These are phyloP conservation scores for Kodamaea plutei DNA, from an alignment of 1,139 yeast species.

Conservation along the genomic window DNA sequence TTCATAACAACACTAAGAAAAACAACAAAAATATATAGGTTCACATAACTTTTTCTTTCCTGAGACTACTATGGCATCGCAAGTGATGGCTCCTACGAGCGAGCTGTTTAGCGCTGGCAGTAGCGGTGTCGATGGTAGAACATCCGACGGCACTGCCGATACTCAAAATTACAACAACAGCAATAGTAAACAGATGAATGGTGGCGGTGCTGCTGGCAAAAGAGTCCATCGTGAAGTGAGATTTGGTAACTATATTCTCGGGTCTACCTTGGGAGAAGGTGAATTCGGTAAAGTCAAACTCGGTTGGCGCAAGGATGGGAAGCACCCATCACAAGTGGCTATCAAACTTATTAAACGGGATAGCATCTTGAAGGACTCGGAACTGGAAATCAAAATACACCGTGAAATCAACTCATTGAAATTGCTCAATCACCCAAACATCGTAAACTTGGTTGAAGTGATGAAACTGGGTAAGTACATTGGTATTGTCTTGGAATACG, in stretches of 20 bases:
- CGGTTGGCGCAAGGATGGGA: constrained; percentile 91
- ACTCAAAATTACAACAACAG: background rate
- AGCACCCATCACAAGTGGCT: constrained; percentile 82
- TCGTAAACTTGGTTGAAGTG: constrained; percentile 87
- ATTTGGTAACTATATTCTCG: constrained; percentile 84
- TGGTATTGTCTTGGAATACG: constrained; percentile 93
- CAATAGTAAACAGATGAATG: background rate
- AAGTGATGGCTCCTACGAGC: constrained; percentile 9
- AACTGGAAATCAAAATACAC: constrained; percentile 82
- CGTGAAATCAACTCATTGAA: constrained; percentile 90
- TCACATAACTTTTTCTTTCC: constrained; percentile 1
- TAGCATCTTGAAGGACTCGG: constrained; percentile 76
- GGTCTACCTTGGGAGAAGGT: constrained; percentile 96
- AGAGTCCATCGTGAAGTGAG: constrained; percentile 54
- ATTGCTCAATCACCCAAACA: constrained; percentile 85
- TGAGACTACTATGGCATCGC: constrained; percentile 15
- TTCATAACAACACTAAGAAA: constrained; percentile 6
- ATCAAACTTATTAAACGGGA: constrained; percentile 88
- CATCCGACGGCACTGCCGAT: background rate
- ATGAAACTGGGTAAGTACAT: constrained; percentile 91
- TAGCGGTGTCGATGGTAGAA: background rate
- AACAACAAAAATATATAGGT: constrained; percentile 3
- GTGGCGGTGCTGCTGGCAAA: constrained; percentile 11
- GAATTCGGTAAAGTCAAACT: constrained; percentile 96
- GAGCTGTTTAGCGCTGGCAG: background rate